phyloP scores from a whole-genome alignment of 257 asterid species.

The Apocynum venetum region DNA sequence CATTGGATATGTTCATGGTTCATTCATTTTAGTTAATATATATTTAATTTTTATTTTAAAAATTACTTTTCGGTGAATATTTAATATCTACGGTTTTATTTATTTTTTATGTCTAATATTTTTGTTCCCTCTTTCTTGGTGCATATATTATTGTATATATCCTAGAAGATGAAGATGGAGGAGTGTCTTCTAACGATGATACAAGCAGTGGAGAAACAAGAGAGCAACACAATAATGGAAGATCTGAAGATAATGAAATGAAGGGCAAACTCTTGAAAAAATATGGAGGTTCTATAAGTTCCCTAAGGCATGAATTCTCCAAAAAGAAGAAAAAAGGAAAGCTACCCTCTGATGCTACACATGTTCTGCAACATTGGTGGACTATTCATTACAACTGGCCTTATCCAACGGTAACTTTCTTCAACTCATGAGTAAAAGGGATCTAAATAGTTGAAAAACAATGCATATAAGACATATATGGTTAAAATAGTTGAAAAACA shows the following conservation, averaged over 20 bases:
- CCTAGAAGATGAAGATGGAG: neutral
- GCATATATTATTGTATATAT: neutral
- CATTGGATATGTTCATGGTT: too few species aligned
- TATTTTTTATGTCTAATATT: too few species aligned
- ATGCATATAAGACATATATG: too few species aligned
- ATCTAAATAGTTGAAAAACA: too few species aligned
- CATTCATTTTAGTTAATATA: too few species aligned
- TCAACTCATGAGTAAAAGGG: too few species aligned
- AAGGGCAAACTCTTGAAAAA: constrained; percentile 10
- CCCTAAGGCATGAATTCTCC: constrained; percentile 11
- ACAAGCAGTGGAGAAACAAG: constrained; percentile 13
- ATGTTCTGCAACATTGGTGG: constrained; percentile 23
- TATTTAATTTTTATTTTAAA: too few species aligned
- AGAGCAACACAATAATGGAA: neutral
- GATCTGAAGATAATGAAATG: constrained; percentile 5
- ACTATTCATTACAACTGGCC: constrained; percentile 17
- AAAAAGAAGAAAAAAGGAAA: constrained; percentile 17
- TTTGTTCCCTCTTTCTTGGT: too few species aligned
- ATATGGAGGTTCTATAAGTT: constrained; percentile 12
- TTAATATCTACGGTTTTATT: too few species aligned
- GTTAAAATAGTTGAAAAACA: too few species aligned
- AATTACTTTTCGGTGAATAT: too few species aligned
- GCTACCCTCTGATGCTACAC: constrained; percentile 16
- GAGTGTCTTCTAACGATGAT: constrained; percentile 4
- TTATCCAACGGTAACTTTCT: constrained; percentile 17